These are phyloP conservation scores for Russula sp. DNA, from an alignment of 768 basidiomycete genomes.

Conservation along the genomic window DNA sequence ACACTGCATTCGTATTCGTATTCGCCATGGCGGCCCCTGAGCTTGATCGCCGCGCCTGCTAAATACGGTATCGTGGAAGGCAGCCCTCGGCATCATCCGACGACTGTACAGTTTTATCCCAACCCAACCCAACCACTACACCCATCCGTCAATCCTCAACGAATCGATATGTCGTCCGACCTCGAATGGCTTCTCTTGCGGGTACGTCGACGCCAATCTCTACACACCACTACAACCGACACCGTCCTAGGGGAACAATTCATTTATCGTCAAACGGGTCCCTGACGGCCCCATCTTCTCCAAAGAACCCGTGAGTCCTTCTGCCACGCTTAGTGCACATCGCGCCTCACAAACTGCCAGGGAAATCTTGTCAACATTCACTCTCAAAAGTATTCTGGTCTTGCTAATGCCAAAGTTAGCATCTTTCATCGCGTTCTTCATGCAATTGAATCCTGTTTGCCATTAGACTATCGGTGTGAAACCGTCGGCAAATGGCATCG, in stretches of 20 bases:
- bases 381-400: conserved; percentile 89
- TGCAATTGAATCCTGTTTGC: neutral
- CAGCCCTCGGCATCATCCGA: conserved; percentile 4
- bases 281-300: conserved; percentile 74
- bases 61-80: neutral
- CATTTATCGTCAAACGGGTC: conserved; percentile 76
- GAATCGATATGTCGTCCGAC: conserved; percentile 47
- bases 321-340: neutral
- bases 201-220: conserved; percentile 39
- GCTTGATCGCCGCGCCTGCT: neutral
- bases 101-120: conserved; percentile 12
- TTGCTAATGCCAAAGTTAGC: conserved; percentile 73
- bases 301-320: conserved; percentile 62
- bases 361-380: conserved; percentile 84
- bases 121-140: neutral
- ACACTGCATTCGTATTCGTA: too few relatives aligned
- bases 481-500: conserved; percentile 47
- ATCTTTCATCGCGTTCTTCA: neutral
- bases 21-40: neutral
- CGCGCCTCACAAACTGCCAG: conserved; percentile 31
- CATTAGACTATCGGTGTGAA: conserved; percentile 58
- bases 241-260: conserved; percentile 61
- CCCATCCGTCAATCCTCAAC: neutral
- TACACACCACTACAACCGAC: conserved; percentile 1
- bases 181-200: conserved; percentile 92